Percentiles rank a stretch among this genome's conserved stretches.
Conservation (phyloP, 768 basidiomycete genomes). For the Boletus bicolor region DNA sequence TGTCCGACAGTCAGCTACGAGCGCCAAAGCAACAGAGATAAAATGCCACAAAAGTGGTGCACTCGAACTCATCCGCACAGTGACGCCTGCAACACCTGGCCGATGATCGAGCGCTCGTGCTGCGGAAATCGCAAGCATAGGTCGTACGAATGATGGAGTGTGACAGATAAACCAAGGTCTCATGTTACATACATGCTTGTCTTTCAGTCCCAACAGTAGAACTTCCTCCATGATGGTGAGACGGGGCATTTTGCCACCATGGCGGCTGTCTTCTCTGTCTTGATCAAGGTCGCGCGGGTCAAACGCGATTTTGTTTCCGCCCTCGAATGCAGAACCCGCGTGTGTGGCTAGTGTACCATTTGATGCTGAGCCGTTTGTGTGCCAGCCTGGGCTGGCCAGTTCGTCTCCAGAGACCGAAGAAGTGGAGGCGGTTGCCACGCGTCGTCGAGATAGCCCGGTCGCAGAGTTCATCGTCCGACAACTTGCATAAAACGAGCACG, state of each 20-base stretch:
- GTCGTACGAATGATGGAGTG: conserved; percentile 8
- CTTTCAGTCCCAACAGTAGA: conserved; percentile 88
- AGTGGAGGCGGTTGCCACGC: conserved; percentile 44
- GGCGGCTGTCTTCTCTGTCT: conserved; percentile 57
- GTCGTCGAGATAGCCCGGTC: conserved; percentile 55
- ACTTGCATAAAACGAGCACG: conserved; percentile 19
- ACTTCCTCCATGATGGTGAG: conserved; percentile 98
- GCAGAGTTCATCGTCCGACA: conserved; percentile 45
- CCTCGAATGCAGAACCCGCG: conserved; percentile 81
- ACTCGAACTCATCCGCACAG: conserved; percentile 3
- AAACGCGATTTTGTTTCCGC: conserved; percentile 85
- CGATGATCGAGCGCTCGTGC: conserved; percentile 9
- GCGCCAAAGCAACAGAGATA: background rate
- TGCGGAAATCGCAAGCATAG: conserved; percentile 16
- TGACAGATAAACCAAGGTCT: background rate
- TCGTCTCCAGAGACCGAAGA: conserved; percentile 39
- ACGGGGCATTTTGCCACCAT: conserved; percentile 73
- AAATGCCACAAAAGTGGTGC: conserved; percentile 21
- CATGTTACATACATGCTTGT: conserved; percentile 73
- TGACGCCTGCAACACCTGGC: background rate
- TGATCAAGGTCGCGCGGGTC: conserved; percentile 88
- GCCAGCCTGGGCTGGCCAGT: conserved; percentile 29
- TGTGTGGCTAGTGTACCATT: conserved; percentile 43
- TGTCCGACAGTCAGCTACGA: conserved; percentile 27
- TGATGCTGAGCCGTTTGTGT: conserved; percentile 29